Base-by-base conservation (phyloP, 768 basidiomycete genomes). In the Hypholoma fasciculare region DNA sequence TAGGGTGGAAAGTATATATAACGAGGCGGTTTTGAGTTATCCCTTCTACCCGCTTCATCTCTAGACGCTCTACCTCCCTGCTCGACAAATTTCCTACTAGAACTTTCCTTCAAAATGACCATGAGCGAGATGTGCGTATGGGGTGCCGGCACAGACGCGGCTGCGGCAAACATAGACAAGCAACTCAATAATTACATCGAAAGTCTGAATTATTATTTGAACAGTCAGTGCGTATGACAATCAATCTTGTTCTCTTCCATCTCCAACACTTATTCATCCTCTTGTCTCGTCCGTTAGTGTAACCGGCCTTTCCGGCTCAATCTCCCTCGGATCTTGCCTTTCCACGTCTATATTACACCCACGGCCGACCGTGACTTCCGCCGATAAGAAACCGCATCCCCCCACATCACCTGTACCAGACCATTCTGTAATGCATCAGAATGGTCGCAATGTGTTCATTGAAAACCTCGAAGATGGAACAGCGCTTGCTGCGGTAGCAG, bases 391-490 rank as follows among this genome's bases (percentile, higher is more conserved):
- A 42, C 49, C 38, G 30, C 27, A 51, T 49, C 23, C 54, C 17
- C 54, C 62, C 39, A 53, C 58, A 26, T 53, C 58, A 36, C 53
- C 56, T 58, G 39, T 37, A 61, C 49, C 53, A 57, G 61, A 61
- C 64, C 66, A 63, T 58, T 64, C 65, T 70, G 65, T 72, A 61
- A 73, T 75, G 73, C 68, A 71, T 67, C 65, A 57, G 55, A 67
- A 71, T 71, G 71, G 64, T 57, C 65, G 54, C 57, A 64, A 65
- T 19, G 48, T 62, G 42, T 56, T 65, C 44, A 51, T 62, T 50
- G 65, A 54, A 57, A 54, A 54, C 26, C 60, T 52, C 53, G 52
- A 64, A 26, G 57, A 60, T 46, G 30, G 63, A 51, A 54, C 20
- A 39, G 38, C 49, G 49, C 40, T 56, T 39, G 30, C 52, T 27